Percentiles rank a stretch among this genome's conserved stretches.
Evolutionary conservation across 1,284 basidiomycete species (phyloP).

Genomic region (Cryptococcus jaspeensis): DNA sequence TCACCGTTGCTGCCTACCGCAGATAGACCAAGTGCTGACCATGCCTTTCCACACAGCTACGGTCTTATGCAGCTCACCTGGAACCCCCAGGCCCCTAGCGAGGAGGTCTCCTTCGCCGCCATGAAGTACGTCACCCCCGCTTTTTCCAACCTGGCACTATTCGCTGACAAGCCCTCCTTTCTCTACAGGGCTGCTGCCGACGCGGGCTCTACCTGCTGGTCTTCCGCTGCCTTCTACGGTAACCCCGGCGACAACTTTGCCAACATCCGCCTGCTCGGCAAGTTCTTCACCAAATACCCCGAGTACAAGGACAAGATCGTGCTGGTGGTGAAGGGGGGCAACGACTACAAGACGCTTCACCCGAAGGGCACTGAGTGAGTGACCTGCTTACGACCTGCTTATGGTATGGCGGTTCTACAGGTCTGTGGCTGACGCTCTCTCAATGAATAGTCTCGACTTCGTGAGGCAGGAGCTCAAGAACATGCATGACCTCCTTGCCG

Average conservation of each 20-base stretch:
- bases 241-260: conserved; percentile 27
- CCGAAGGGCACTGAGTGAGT: conserved; percentile 15
- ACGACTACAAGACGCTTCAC: conserved; percentile 10
- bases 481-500: conserved; percentile 51
- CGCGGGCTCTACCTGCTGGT: conserved; percentile 56
- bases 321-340: conserved; percentile 58
- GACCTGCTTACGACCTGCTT: neutral
- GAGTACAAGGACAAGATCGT: conserved; percentile 58
- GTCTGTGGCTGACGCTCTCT: neutral
- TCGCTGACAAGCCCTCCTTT: conserved; percentile 3
- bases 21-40: neutral
- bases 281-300: conserved; percentile 55
- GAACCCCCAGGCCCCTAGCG: conserved; percentile 53
- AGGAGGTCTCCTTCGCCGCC: conserved; percentile 61
- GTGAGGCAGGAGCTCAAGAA: conserved; percentile 53
- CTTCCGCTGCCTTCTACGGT: conserved; percentile 50
- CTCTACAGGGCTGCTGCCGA: conserved; percentile 57
- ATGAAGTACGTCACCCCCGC: conserved; percentile 54
- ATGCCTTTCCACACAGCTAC: conserved; percentile 19
- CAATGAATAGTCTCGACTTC: conserved; percentile 48
- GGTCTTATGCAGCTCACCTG: conserved; percentile 62
- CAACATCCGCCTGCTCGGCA: conserved; percentile 45
- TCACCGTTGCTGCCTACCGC: neutral
- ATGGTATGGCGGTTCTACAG: neutral
- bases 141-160: neutral